Conservation (phyloP, 371 early-diverging fungal species). For the Rhizopus delemar region DNA sequence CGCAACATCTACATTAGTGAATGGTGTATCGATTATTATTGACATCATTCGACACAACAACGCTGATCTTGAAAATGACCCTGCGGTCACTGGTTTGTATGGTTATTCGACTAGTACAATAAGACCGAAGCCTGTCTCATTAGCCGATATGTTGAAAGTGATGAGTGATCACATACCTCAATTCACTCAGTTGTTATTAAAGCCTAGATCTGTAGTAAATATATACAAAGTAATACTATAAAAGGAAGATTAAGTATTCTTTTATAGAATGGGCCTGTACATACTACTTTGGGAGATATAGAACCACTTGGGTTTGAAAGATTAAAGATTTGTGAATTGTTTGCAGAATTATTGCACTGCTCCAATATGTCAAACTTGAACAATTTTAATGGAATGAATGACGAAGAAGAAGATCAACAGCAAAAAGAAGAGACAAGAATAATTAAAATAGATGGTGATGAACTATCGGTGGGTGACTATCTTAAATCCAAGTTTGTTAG, state of each 20-base stretch:
- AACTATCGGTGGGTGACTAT: constrained; percentile 57
- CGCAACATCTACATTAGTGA: constrained; percentile 79
- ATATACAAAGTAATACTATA: background rate
- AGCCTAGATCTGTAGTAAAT: constrained; percentile 57
- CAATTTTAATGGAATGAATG: constrained; percentile 10
- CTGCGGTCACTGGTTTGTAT: constrained; percentile 31
- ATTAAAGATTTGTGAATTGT: constrained; percentile 89
- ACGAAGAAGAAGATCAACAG: no score
- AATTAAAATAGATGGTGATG: background rate
- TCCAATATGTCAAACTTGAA: constrained; percentile 78
- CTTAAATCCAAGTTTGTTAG: constrained; percentile 67
- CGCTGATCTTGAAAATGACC: constrained; percentile 41
- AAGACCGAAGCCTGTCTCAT: constrained; percentile 42
- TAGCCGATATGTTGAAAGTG: constrained; percentile 80
- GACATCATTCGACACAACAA: constrained; percentile 94
- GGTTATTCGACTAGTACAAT: constrained; percentile 14
- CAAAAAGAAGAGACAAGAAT: constrained; percentile 4
- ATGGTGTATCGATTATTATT: constrained; percentile 90
- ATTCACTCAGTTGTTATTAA: constrained; percentile 63
- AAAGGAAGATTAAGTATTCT: background rate
- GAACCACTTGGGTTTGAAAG: constrained; percentile 90
- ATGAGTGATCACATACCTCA: constrained; percentile 69
- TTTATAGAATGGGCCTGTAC: constrained; percentile 48
- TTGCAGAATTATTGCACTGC: constrained; percentile 90
- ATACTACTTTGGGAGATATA: constrained; percentile 67